Percentiles rank a stretch among this genome's conserved stretches.
phyloP scores from a whole-genome alignment of 2,329 filamentous ascomycete genomes.

The Berkeleyomyces rouxiae region DNA sequence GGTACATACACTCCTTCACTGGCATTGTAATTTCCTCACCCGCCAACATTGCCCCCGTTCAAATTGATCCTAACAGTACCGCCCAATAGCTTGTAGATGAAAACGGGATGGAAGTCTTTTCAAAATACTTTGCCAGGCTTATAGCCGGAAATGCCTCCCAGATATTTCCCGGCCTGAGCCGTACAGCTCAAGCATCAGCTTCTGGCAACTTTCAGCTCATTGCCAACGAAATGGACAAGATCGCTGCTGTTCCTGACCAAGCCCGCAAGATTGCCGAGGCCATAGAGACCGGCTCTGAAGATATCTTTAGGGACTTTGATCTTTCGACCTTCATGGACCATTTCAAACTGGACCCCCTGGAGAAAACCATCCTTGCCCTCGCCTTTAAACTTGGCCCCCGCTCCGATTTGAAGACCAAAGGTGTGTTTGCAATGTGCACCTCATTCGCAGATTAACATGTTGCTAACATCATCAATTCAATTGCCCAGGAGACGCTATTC shows the following conservation, averaged over 20 bases:
- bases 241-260: slow-evolving; percentile 64
- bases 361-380: slow-evolving; percentile 74
- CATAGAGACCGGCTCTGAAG: slow-evolving; percentile 76
- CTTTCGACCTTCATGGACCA: slow-evolving; percentile 91
- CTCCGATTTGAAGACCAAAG: slow-evolving; percentile 74
- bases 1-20: slow-evolving; percentile 33
- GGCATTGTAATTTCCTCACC: neutral
- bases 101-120: slow-evolving; percentile 97
- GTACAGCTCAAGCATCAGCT: slow-evolving; percentile 39
- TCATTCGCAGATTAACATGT: slow-evolving; percentile 9
- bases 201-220: slow-evolving; percentile 67
- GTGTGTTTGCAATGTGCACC: slow-evolving; percentile 28
- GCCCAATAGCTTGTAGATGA: slow-evolving; percentile 70
- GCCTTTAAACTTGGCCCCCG: slow-evolving; percentile 76
- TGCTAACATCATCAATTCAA: neutral
- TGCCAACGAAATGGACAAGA: slow-evolving; percentile 69
- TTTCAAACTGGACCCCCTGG: slow-evolving; percentile 78
- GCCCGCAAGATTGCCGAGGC: slow-evolving; percentile 84
- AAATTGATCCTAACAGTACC: neutral
- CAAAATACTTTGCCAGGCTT: slow-evolving; percentile 86
- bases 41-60: neutral
- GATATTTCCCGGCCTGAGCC: slow-evolving; percentile 68
- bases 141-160: slow-evolving; percentile 79
- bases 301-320: slow-evolving; percentile 91
- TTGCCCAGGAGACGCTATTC: slow-evolving; percentile 63